Conservation (phyloP, 1,139 yeast genomes). For the Diutina neorugosa region DNA sequence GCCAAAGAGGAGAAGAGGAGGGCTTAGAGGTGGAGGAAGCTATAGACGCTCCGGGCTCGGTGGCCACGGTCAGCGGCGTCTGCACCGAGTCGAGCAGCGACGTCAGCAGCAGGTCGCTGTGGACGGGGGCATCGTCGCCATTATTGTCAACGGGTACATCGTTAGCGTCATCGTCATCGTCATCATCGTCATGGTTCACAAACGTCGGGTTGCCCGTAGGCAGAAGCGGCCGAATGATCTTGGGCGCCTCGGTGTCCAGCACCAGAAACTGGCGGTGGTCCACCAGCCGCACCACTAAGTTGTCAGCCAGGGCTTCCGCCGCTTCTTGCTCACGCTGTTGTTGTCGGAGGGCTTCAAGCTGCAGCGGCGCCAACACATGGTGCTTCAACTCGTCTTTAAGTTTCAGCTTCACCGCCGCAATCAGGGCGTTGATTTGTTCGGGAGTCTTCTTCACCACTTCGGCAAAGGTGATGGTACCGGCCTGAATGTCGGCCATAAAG, state of each 20-base stretch:
- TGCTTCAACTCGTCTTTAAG: slow-evolving; percentile 3
- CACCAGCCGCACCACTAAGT: slow-evolving; percentile 1
- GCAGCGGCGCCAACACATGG: not conserved
- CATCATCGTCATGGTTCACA: slow-evolving; percentile 7
- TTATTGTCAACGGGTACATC: not conserved
- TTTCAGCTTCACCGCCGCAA: not conserved
- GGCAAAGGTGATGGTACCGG: slow-evolving; percentile 32
- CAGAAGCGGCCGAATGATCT: slow-evolving; percentile 1
- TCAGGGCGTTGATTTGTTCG: slow-evolving; percentile 41
- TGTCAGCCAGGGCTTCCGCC: not conserved
- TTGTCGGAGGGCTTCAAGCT: not conserved
- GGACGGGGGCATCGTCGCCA: slow-evolving; percentile 4
- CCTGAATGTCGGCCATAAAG: slow-evolving; percentile 24
- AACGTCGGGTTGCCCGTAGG: slow-evolving; percentile 2
- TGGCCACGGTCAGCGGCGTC: slow-evolving; percentile 4
- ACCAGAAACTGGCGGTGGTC: not conserved
- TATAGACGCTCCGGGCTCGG: not conserved
- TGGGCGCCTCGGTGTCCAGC: not conserved
- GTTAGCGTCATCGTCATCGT: slow-evolving; percentile 3
- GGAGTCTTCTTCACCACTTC: slow-evolving; percentile 47
- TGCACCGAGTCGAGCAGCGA: slow-evolving; percentile 2
- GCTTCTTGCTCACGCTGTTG: not conserved
- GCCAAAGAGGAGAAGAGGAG: slow-evolving; percentile 27
- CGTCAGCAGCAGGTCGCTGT: slow-evolving; percentile 3
- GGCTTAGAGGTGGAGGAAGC: not conserved